Evolutionary conservation across 2,329 filamentous ascomycete genomes (phyloP), one percentile per base, ranked within the genome.

Genomic region (Neobulgaria alba): DNA sequence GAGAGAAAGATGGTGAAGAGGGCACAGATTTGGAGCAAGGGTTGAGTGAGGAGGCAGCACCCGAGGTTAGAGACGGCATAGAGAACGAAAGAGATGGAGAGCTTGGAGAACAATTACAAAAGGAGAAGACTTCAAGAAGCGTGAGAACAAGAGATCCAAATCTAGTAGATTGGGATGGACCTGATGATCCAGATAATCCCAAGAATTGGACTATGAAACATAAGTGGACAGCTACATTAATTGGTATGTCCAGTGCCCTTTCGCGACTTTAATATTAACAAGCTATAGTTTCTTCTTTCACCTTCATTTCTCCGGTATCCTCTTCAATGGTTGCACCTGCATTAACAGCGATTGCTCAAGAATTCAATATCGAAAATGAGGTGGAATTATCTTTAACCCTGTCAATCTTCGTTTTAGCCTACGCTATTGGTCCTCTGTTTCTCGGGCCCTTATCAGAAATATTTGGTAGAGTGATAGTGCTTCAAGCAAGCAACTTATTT

Each of bases 361-460:
- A 80, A 19, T 65, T 82, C 26, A 46, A 68, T 41, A 73, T 80
- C 31, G 58, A 60, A 0, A 63, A 50, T 58, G 64, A 35, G 54
- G 58, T 39, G 62, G 73, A 48, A 61, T 75, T 2, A 65, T 66
- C 30, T 63, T 65, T 44, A 67, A 70, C 51, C 55, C 68, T 41
- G 54, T 72, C 37, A 61, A 67, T 34, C 8, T 68, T 66, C 10
- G 67, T 71, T 10, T 53, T 70, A 10, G 67, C 67, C 4, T 70
- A 66, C 47, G 65, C 66, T 16, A 63, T 64, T 18, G 67, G 67
- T 0, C 67, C 67, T 1, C 42, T 58, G 2, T 43, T 84, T 3
- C 83, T 79, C 72, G 81, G 80, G 1, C 79, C 79, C 0, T 58
- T 71, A 4, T 69, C 69, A 0, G 71, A 75, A 44, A 57, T 72